Evolutionary conservation across 2,329 filamentous ascomycete genomes (phyloP), one percentile per base, ranked within the genome.

Genomic region (Calycina herbarum): DNA sequence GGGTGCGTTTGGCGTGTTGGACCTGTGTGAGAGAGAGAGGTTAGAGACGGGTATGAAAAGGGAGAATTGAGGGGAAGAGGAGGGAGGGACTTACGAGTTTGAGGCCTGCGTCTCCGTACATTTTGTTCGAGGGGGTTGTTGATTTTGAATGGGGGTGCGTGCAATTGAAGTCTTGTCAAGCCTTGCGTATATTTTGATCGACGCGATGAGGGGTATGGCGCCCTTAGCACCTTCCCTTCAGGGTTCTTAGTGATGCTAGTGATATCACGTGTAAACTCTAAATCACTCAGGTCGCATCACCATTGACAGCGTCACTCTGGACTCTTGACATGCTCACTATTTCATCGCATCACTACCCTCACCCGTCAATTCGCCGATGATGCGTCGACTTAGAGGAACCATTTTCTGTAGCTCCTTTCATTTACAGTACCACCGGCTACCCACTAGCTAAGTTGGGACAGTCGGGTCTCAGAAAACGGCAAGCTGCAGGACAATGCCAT

Each of bases 1-100:
- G 93, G 20, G 92, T 96, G 76, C 95, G 88, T 84, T 98, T 98
- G 77, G 95, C 95, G 82, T 98, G 92, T 82, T 94, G 91, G 73
- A 96, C 94, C 92, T 97, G 69, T 5, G 60, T 48, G 17, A 29
- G 10, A 51, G 31, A 63, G 56, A 66, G 65, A 60, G 62, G 40
- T 20, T 56, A 62, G 59, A 45, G 33, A 48, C 6, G 31, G 33
- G 40, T 5, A 51, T 54, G 8, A 11, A 24, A 8, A 8, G 8
- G 20, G 27, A 3, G 48, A 27, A 54, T 27, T 54, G 48, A 40
- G 4, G 4, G 38, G 13, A 13, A 8, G 45, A 35, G 31, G 35
- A 27, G 57, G 29, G 40, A 48, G 59, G 56, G 58, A 70, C 76
- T 73, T 77, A 89, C 87, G 75, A 92, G 80, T 78, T 91, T 91